phyloP scores from a whole-genome alignment of 768 basidiomycete genomes.

The Pleurotus citrinopileatus region DNA sequence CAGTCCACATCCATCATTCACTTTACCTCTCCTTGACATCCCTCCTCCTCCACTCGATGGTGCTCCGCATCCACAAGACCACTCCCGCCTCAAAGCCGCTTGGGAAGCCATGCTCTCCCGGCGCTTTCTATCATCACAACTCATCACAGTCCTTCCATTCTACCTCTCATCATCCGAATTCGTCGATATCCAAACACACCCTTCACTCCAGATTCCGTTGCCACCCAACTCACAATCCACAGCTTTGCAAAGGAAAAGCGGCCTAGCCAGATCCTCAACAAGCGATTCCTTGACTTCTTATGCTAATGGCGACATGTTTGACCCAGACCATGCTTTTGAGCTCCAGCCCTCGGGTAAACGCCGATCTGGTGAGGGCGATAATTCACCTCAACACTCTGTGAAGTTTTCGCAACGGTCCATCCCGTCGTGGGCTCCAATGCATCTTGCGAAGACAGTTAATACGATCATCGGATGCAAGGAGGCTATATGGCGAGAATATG shows the following conservation, averaged over 20 bases:
- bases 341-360: conserved; percentile 3
- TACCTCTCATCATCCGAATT: conserved; percentile 58
- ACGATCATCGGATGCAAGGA: conserved; percentile 65
- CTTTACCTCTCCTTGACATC: conserved; percentile 10
- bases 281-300: conserved; percentile 4
- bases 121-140: conserved; percentile 51
- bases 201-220: conserved; percentile 48
- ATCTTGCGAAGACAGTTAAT: conserved; percentile 57
- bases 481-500: conserved; percentile 65
- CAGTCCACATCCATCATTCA: conserved; percentile 14
- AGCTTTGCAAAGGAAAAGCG: conserved; percentile 14
- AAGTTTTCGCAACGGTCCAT: conserved; percentile 22
- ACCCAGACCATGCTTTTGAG: conserved; percentile 3
- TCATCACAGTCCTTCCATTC: conserved; percentile 62
- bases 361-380: conserved; percentile 16
- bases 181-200: conserved; percentile 45
- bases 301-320: neutral
- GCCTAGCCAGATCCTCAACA: neutral
- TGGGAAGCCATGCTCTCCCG: conserved; percentile 68
- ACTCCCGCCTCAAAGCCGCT: conserved; percentile 54
- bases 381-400: conserved; percentile 13
- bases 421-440: conserved; percentile 56
- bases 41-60: conserved; percentile 12
- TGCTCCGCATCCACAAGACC: conserved; percentile 51
- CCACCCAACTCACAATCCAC: conserved; percentile 46